Evolutionary conservation across 1,284 basidiomycete species (phyloP), one percentile per base, ranked within the genome.

Genomic region (Cutaneotrichosporon spelunceum): DNA sequence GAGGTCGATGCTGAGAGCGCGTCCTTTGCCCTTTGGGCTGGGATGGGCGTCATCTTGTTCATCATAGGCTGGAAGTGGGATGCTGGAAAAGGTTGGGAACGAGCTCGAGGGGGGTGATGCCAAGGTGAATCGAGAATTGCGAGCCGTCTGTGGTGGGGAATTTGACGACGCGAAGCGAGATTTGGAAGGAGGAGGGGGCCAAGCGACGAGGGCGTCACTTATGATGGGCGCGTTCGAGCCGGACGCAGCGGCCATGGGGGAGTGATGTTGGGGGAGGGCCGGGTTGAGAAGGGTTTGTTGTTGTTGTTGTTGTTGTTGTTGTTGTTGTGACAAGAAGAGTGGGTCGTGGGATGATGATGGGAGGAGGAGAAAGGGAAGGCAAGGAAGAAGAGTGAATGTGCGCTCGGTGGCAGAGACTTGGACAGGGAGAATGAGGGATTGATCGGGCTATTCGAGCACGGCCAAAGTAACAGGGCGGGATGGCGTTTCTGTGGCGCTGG

Each of bases 211-310:
- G 14, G 73, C 68, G n/a, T 74, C 72, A n/a, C 68, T 68, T 53
- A 75, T 72, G 34, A 69, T 52, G 8, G 75, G 75, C n/a, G 73
- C 75, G 26, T 73, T 75, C 3, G 75, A 75, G 13, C 75, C 72
- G 50, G 56, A 61, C 29, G 64, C 62, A 50, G 63, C 58, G 52
- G 53, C 48, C 53, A 36, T 61, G 19, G 16, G 39, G 39, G 36
- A 14, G 36, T 6, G 36, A 19, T 10, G 39, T 16, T 19, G 14
- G 39, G 3, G 39, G 39, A 3, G 47, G 44, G 56, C n/a, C n/a
- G 45, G 29, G 56, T 21, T 21, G 27, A 27, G 14, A 19, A 16
- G 27, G 6, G 27, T n/a, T 36, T 36, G 34, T 36, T 36, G 34
- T 36, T 10, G 3, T 13, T 36, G 34, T 13, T 42, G 4, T 14